A percentile compares a stretch with the other conserved stretches of the same genome.
Conservation (phyloP, 2,329 filamentous ascomycete species). For the Aspergillus cejpii region DNA sequence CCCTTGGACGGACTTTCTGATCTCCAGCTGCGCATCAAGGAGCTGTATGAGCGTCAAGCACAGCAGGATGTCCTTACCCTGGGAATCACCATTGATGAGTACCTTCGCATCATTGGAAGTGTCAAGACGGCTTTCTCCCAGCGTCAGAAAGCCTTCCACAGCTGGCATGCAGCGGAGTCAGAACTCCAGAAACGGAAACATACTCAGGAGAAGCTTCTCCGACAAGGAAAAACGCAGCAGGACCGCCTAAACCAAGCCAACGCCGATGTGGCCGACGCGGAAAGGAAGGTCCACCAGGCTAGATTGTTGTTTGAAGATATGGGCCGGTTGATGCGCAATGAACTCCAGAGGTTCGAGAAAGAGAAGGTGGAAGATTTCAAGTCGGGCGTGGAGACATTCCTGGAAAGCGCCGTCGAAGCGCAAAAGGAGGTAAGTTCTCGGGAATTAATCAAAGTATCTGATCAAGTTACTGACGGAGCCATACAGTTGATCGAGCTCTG, state of each 20-base stretch:
- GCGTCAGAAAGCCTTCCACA: slow-evolving; percentile 90
- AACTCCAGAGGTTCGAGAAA: slow-evolving; percentile 87
- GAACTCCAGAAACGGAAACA: slow-evolving; percentile 85
- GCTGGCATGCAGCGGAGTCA: slow-evolving; percentile 85
- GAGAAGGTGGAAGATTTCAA: slow-evolving; percentile 99
- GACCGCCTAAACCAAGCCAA: slow-evolving; percentile 87
- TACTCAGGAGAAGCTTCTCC: slow-evolving; percentile 86
- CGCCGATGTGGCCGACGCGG: slow-evolving; percentile 89
- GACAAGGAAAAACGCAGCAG: slow-evolving; percentile 92
- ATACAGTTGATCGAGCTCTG: slow-evolving; percentile 77
- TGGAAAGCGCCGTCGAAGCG: slow-evolving; percentile 93
- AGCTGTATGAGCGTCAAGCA: slow-evolving; percentile 92
- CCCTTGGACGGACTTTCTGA: slow-evolving; percentile 89
- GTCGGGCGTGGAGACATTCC: slow-evolving; percentile 91
- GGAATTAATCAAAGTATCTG: neutral
- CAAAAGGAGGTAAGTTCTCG: slow-evolving; percentile 78
- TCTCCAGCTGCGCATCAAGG: slow-evolving; percentile 84
- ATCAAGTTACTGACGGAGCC: slow-evolving; percentile 5
- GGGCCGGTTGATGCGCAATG: slow-evolving; percentile 83
- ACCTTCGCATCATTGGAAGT: slow-evolving; percentile 89
- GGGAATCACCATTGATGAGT: slow-evolving; percentile 96
- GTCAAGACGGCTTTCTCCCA: slow-evolving; percentile 90
- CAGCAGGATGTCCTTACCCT: slow-evolving; percentile 95
- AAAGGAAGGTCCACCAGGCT: slow-evolving; percentile 86
- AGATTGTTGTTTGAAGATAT: slow-evolving; percentile 92